Evolutionary conservation across 2,329 filamentous ascomycete genomes (phyloP), one percentile per base, ranked within the genome.

Genomic region (Endothia cerciana): DNA sequence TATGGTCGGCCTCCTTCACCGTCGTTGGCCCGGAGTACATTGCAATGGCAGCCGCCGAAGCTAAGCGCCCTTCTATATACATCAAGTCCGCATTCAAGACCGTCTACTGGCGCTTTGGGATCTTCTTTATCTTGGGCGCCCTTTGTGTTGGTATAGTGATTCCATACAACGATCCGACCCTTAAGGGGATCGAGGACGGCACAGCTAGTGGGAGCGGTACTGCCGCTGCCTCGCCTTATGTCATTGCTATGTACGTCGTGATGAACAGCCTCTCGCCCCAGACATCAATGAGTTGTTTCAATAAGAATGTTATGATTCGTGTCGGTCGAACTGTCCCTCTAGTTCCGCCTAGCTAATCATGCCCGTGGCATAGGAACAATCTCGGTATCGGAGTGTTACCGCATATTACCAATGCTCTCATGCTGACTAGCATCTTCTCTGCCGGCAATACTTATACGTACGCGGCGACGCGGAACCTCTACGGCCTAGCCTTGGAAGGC

Each of bases 71-170:
- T 0, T 83, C 88, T 4, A 78, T 77, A 13, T 85, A 86, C 58
- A 84, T 93, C 76, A 89, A 89, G 40, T 83, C 83, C 57, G 90
- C 90, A 1, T 92, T 87, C 78, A 91, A 91, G 72, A 88, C 87
- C 0, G 88, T 92, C 7, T 92, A 91, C 77, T 90, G 88, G 74
- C 87, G 91, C 55, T 83, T 93, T 60, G 89, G 86, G 2, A 77
- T 87, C 19, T 92, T 93, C 77, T 92, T 92, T 76, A 83, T 92
- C 30, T 82, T 90, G 2, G 89, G 89, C 5, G 87, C 89, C 1
- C 79, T 93, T 1, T 83, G 82, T 36, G 85, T 91, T 30, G 89
- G 88, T 22, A 89, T 91, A 58, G 76, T 91, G 57, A 82, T 92
- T 59, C 82, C 90, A 3, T 88, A 87, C 73, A 85, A 91, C 66